Evolutionary conservation across 495 filamentous ascomycete species (phyloP).

Genomic region (Penicillium cataractarum): DNA sequence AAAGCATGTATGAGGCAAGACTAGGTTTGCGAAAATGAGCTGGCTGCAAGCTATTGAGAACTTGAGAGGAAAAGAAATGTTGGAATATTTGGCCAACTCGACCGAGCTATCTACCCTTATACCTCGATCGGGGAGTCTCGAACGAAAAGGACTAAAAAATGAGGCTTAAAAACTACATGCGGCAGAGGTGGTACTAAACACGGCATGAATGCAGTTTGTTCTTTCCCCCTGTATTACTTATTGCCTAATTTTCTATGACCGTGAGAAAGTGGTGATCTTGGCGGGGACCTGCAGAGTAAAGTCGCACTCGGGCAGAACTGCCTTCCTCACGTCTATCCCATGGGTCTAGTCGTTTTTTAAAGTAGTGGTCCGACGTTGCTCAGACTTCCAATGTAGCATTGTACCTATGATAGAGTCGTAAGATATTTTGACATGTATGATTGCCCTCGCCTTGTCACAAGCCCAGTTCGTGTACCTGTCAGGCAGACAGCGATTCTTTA

Average conservation of each 20-base stretch:
- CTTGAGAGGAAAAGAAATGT: too few relatives aligned
- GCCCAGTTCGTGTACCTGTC: not conserved
- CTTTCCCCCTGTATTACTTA: not conserved
- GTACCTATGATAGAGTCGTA: not conserved
- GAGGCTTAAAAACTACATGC: not conserved
- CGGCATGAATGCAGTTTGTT: slow-evolving; percentile 5
- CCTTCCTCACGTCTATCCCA: too few relatives aligned
- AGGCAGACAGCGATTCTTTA: slow-evolving; percentile 9
- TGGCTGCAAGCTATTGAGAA: not conserved
- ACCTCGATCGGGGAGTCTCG: not conserved
- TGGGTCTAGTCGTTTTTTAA: not conserved
- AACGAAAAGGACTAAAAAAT: not conserved
- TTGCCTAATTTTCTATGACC: not conserved
- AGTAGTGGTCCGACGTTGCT: not conserved
- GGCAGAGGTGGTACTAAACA: not conserved
- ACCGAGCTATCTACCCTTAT: not conserved
- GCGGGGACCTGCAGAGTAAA: slow-evolving; percentile 6
- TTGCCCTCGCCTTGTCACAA: not conserved
- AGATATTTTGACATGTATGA: not conserved
- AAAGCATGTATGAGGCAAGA: not conserved
- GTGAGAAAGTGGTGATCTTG: not conserved
- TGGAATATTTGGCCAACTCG: too few relatives aligned
- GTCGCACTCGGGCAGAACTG: slow-evolving; percentile 7
- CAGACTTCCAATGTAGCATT: not conserved
- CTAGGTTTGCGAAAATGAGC: not conserved